These are phyloP conservation scores for Prillingera fragicola DNA, from an alignment of 1,284 basidiomycete genomes.

Conservation along the genomic window DNA sequence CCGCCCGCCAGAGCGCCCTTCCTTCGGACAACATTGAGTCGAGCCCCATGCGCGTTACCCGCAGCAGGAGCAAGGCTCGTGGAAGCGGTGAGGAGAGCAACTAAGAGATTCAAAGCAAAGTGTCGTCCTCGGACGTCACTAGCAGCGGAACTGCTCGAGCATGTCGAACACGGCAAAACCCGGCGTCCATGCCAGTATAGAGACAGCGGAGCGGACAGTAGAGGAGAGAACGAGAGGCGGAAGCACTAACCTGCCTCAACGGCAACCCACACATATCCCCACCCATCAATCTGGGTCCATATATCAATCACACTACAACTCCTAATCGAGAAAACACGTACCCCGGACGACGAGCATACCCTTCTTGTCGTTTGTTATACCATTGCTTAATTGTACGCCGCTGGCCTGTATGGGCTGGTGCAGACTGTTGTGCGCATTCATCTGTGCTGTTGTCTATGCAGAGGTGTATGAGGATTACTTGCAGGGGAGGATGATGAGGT, in stretches of 20 bases:
- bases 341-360: too few species aligned
- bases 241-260: conserved; percentile 12
- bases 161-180: too few species aligned
- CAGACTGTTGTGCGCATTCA: conserved; percentile 12
- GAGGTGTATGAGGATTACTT: background rate
- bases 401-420: background rate
- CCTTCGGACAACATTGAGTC: conserved; percentile 5
- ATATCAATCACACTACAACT: too few species aligned
- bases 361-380: conserved; percentile 3
- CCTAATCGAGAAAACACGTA: too few species aligned
- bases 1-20: conserved; percentile 9
- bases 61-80: conserved; percentile 41
- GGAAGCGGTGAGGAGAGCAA: conserved; percentile 27
- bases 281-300: conserved; percentile 8
- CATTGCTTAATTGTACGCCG: background rate
- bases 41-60: conserved; percentile 38
- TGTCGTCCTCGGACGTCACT: too few species aligned
- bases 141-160: too few species aligned
- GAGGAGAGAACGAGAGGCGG: background rate
- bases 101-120: conserved; percentile 54
- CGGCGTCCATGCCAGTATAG: too few species aligned
- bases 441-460: conserved; percentile 17
- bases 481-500: background rate
- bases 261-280: conserved; percentile 3
- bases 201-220: background rate